These are phyloP conservation scores for Aegle marmelos DNA, from an alignment of 345 rosid species.

Conservation along the genomic window DNA sequence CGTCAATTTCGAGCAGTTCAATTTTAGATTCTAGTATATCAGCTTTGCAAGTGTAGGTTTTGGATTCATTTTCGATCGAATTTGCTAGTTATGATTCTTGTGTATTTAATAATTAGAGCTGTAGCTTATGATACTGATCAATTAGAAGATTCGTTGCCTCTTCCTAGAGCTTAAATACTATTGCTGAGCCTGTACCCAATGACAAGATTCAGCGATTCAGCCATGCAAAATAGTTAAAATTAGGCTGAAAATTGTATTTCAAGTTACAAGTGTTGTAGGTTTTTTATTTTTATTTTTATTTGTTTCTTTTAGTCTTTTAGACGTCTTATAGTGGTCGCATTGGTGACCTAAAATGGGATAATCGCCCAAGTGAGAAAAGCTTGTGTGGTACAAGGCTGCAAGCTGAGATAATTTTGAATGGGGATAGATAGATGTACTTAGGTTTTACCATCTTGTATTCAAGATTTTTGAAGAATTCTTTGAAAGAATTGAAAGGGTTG, in stretches of 20 bases:
- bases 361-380: not conserved
- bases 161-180: not conserved
- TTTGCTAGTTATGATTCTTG: not conserved
- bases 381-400: not conserved
- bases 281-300: not conserved
- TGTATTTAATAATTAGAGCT: constrained; percentile 2
- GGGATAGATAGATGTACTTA: not conserved
- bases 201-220: not conserved
- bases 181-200: not conserved
- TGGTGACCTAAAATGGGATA: not conserved
- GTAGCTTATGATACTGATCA: not conserved
- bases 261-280: not conserved
- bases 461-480: not conserved
- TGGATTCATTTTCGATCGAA: not conserved
- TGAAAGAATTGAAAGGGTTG: not conserved
- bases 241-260: not conserved
- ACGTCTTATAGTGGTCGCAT: not conserved
- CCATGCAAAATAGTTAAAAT: not conserved
- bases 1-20: not conserved
- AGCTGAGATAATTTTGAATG: not conserved
- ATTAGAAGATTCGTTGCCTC: not conserved
- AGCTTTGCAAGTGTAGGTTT: not conserved
- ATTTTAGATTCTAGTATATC: not conserved
- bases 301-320: not conserved
- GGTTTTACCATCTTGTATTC: not conserved